Percentiles rank a stretch among this genome's conserved stretches.
Conservation (phyloP, 305 asterid species). For the Fraxinus latifolia region DNA sequence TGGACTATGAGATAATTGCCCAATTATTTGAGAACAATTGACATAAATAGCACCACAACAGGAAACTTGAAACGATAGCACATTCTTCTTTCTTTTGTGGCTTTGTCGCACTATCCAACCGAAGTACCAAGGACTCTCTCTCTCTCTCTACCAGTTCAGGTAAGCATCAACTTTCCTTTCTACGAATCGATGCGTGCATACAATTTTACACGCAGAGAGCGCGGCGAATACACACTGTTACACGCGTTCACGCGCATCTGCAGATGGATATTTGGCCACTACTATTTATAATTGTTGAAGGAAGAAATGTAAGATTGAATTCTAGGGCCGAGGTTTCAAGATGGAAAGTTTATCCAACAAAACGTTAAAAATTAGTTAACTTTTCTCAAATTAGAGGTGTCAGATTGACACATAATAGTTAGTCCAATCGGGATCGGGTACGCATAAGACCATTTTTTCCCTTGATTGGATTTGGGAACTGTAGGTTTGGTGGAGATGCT, state of each 20-base stretch:
- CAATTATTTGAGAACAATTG: not conserved
- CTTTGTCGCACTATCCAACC: not conserved
- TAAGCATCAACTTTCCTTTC: not conserved
- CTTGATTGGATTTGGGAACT: not conserved
- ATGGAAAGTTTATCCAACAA: not conserved
- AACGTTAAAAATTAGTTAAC: not conserved
- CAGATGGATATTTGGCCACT: not conserved
- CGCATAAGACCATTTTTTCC: not conserved
- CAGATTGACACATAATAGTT: not conserved
- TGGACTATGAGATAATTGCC: not conserved
- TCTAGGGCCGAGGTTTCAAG: not conserved
- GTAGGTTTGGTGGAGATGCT: not conserved
- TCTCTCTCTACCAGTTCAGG: not conserved
- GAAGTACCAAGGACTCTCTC: not conserved
- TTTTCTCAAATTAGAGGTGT: not conserved
- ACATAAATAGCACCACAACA: not conserved
- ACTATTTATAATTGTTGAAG: not conserved
- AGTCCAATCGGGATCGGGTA: not conserved
- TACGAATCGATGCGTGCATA: conserved; percentile 33
- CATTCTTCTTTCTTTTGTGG: not conserved
- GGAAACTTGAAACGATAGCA: not conserved
- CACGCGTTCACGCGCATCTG: not conserved
- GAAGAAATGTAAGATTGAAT: not conserved
- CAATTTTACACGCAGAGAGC: not conserved
- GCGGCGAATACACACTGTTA: not conserved